Evolutionary conservation across 768 basidiomycete genomes (phyloP), one percentile per base, ranked within the genome.

Genomic region (Sporobolomyces roseus): DNA sequence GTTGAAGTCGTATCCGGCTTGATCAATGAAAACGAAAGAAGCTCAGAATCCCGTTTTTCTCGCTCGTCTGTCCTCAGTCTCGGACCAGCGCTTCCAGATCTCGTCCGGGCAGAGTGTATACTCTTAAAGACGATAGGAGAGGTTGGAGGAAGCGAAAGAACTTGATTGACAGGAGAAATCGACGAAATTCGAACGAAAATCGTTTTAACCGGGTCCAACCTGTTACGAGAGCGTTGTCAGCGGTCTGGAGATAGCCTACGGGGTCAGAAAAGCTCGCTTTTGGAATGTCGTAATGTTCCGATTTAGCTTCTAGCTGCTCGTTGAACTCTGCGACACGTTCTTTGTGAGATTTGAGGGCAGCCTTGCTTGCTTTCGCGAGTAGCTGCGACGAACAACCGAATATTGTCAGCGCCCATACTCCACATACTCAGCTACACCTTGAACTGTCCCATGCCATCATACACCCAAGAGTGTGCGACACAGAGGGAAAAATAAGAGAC

Each of bases 271-370:
- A 8, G 75, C 80, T 67, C 77, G 87, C 90, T 84, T 93, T 93
- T 46, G 91, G 91, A 75, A 93, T 92, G 78, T 93, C 91, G 79
- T 94, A 90, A 83, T 93, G 92, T 81, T 93, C 91, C 78, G 88
- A 90, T 65, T 93, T 83, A 65, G 85, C 81, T 79, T 93, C 92
- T 13, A 96, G 82, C 77, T 93, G 89, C 30, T 84, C 75, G 76
- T 96, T 96, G 75, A 93, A 91, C 75, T 93, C 91, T 71, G 85
- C 86, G 43, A 96, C 92, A 49, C 92, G 87, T 68, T 96, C 92
- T 80, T 96, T 96, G 80, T 96, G 92, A 9, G 89, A 91, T 81
- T 89, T 90, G 75, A 81, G 81, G 0, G 92, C 91, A 75, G 89
- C 76, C 79, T 85, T 89, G 23, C 84, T 83, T 23, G 93, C 89